Evolutionary conservation across 148 eudicot genomes (phyloP).

Genomic region (Chenopodium formosanum): DNA sequence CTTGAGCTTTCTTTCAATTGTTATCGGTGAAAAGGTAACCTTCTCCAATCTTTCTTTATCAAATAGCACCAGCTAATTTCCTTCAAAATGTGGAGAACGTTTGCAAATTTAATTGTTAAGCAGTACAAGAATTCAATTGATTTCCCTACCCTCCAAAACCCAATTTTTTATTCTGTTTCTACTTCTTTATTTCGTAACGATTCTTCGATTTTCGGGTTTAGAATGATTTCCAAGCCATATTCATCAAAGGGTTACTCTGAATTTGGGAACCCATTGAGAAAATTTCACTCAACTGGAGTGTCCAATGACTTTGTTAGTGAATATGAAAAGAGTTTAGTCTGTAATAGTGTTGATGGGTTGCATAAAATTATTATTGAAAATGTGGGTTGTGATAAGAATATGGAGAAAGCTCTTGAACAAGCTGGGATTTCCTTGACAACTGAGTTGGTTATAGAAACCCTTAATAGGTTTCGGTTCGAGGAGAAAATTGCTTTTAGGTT

Average conservation of each 20-base stretch:
- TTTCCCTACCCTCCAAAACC: neutral
- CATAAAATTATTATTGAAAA: slow-evolving; percentile 39
- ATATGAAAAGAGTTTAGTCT: slow-evolving; percentile 4
- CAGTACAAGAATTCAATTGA: neutral
- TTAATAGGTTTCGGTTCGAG: slow-evolving; percentile 58
- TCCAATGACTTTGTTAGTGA: slow-evolving; percentile 6
- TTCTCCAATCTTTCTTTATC: neutral
- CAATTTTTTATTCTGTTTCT: slow-evolving; percentile 3
- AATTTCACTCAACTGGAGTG: slow-evolving; percentile 2
- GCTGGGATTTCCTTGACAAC: slow-evolving; percentile 45
- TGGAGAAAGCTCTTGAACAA: slow-evolving; percentile 57
- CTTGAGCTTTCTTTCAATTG: neutral
- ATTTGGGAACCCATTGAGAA: slow-evolving; percentile 1
- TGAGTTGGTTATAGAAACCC: slow-evolving; percentile 52
- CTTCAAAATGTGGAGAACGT: slow-evolving; percentile 2
- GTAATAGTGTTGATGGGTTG: slow-evolving; percentile 38
- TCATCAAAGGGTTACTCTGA: neutral
- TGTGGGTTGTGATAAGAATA: slow-evolving; percentile 33
- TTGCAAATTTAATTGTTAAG: slow-evolving; percentile 8
- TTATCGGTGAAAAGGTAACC: neutral
- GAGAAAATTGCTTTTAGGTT: slow-evolving; percentile 87
- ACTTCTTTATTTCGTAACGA: neutral
- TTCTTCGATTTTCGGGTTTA: slow-evolving; percentile 1
- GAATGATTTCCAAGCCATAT: neutral
- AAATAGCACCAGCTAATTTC: neutral